Evolutionary conservation across 306 rosid species (phyloP).

Genomic region (Fagus sylvatica): DNA sequence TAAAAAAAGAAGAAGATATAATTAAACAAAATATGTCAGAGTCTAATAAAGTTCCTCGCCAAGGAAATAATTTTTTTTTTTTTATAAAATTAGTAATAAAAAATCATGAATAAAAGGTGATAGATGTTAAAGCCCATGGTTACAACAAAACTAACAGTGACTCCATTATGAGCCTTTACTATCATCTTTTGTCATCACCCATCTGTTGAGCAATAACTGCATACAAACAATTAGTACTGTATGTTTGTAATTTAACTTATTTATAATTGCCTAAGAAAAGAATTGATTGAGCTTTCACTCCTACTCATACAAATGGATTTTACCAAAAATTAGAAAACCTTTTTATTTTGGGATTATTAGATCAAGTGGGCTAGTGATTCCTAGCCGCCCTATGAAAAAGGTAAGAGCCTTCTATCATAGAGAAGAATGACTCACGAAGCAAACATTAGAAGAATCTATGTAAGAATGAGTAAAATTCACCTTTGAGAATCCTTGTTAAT

Average conservation of each 20-base stretch:
- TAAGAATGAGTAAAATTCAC: neutral
- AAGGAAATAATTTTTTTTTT: too few relatives aligned
- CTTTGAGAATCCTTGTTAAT: neutral
- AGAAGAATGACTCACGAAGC: slow-evolving; percentile 8
- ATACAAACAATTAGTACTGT: neutral
- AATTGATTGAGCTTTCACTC: neutral
- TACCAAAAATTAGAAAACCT: neutral
- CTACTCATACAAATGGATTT: too few relatives aligned
- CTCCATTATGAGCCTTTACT: neutral
- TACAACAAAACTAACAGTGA: neutral
- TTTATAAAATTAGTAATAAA: too few relatives aligned
- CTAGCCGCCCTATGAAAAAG: neutral
- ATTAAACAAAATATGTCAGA: neutral
- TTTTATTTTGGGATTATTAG: too few relatives aligned
- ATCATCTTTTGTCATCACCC: neutral
- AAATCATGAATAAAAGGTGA: neutral
- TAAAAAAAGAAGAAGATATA: neutral
- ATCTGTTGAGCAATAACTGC: neutral
- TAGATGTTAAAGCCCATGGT: neutral
- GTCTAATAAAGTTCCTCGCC: neutral
- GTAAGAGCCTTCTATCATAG: too few relatives aligned
- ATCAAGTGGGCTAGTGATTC: slow-evolving; percentile 10
- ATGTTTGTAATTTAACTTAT: too few relatives aligned
- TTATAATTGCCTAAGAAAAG: neutral
- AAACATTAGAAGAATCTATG: slow-evolving; percentile 16